Base-by-base conservation (phyloP, 1,139 yeast genomes). In the Hemisphaericaspora subhashii region DNA sequence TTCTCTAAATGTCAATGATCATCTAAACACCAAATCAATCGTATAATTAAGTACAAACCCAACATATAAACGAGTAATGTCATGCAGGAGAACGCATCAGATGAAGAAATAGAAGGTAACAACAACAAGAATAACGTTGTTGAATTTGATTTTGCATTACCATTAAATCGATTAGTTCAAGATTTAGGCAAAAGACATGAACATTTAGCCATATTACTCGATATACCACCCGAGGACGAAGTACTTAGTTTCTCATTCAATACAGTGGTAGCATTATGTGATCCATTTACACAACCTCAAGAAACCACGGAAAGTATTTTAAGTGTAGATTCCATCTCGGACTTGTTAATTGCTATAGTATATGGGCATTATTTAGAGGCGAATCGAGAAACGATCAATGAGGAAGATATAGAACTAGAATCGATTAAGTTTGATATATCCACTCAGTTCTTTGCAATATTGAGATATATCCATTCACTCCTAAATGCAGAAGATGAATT, bases 231-330 rank as follows among this genome's bases (percentile, higher is more conserved):
- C 6, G 46, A 45, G 18, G 59, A 58, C 30, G 48, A 49, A 17
- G 44, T 47, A 9, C 38, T 48, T 22, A 37, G 34, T 10, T 53
- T 42, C 31, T 51, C 62, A 25, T 68, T 64, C 46, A 43, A 46
- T 34, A 56, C 66, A 10, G 53, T 71, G 2, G 62, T 76, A 3
- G 65, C 78, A 2, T 55, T 83, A 29, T 75, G 82, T 39, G 88
- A 83, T 53, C 86, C 87, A 3, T 65, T 72, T 48, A 79, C 87
- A 1, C 88, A 81, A 46, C 89, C 90, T 0, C 74, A 75, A 31
- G 86, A 83, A 25, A 71, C 72, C n/a, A 82, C 79, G 16, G 54
- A 60, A 1, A 57, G 65, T 22, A 59, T 79, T 0, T 61, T 81
- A 13, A 80, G 87, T 21, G 58, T 83, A 9, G 81, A 80, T 42